These are phyloP conservation scores for Microdochium nivale DNA, from an alignment of 2,329 filamentous ascomycete species.

Conservation along the genomic window DNA sequence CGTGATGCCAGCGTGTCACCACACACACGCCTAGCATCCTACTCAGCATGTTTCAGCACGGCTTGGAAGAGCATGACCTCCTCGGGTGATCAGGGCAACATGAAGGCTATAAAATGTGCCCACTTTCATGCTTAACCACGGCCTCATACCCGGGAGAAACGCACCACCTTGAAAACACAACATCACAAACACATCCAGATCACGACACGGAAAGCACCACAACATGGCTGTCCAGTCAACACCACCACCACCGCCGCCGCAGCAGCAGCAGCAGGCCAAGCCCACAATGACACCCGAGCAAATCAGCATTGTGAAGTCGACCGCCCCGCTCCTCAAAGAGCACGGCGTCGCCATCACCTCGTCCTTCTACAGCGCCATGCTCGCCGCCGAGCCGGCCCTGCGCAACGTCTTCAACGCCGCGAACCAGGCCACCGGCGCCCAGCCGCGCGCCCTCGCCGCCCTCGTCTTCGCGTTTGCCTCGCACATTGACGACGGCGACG, in stretches of 20 bases:
- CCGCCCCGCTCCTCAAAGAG: slow-evolving; percentile 61
- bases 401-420: slow-evolving; percentile 63
- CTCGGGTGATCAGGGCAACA: too few relatives aligned
- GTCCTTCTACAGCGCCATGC: slow-evolving; percentile 63
- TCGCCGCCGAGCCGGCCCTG: slow-evolving; percentile 54
- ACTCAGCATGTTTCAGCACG: too few relatives aligned
- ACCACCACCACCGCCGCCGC: neutral
- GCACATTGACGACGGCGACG: slow-evolving; percentile 66
- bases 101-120: too few relatives aligned
- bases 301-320: slow-evolving; percentile 65
- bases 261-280: neutral
- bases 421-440: slow-evolving; percentile 59
- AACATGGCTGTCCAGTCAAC: neutral
- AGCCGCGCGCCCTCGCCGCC: slow-evolving; percentile 60
- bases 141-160: too few relatives aligned
- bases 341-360: slow-evolving; percentile 64
- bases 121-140: too few relatives aligned
- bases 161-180: too few relatives aligned
- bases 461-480: slow-evolving; percentile 65
- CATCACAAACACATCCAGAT: neutral
- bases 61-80: too few relatives aligned
- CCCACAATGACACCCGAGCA: slow-evolving; percentile 50
- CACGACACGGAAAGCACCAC: neutral
- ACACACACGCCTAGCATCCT: too few relatives aligned
- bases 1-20: too few relatives aligned